These are phyloP conservation scores for Pichia sp. DNA, from an alignment of 1,139 yeast species.

Conservation along the genomic window DNA sequence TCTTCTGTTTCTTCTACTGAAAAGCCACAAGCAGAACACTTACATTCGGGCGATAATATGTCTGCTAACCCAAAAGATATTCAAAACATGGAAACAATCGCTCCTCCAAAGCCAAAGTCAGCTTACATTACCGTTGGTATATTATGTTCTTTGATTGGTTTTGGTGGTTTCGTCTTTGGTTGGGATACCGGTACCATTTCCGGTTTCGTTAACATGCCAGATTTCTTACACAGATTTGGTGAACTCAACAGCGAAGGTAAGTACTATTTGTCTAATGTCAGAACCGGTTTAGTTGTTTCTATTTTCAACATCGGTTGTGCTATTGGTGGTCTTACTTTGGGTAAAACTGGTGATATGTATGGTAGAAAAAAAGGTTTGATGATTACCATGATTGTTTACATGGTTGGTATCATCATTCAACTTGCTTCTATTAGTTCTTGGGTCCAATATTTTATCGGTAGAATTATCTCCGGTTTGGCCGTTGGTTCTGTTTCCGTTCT, in stretches of 20 bases:
- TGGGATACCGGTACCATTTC: slow-evolving; percentile 77
- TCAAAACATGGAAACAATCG: slow-evolving; percentile 3
- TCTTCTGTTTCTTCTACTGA: too few species aligned
- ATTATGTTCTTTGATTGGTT: slow-evolving; percentile 44
- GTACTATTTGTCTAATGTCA: slow-evolving; percentile 40
- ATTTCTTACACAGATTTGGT: slow-evolving; percentile 50
- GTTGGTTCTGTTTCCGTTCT: slow-evolving; percentile 59
- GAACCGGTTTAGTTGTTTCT: slow-evolving; percentile 57
- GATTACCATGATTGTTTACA: slow-evolving; percentile 46
- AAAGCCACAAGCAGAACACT: too few species aligned
- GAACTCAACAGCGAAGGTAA: slow-evolving; percentile 26
- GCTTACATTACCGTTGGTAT: slow-evolving; percentile 13
- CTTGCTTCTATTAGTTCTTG: slow-evolving; percentile 44
- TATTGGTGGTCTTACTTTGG: slow-evolving; percentile 53
- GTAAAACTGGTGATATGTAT: slow-evolving; percentile 46
- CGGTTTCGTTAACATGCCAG: slow-evolving; percentile 67
- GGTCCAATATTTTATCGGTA: slow-evolving; percentile 53
- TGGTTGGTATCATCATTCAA: slow-evolving; percentile 57
- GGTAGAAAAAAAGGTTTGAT: slow-evolving; percentile 59
- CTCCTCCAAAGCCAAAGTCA: slow-evolving; percentile 5
- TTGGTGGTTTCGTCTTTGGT: slow-evolving; percentile 67
- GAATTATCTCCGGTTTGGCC: slow-evolving; percentile 59
- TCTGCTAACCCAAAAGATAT: too few species aligned
- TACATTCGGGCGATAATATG: too few species aligned
- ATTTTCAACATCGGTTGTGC: slow-evolving; percentile 70